phyloP scores from a whole-genome alignment of 257 asterid species.

The Solanum virginianum region DNA sequence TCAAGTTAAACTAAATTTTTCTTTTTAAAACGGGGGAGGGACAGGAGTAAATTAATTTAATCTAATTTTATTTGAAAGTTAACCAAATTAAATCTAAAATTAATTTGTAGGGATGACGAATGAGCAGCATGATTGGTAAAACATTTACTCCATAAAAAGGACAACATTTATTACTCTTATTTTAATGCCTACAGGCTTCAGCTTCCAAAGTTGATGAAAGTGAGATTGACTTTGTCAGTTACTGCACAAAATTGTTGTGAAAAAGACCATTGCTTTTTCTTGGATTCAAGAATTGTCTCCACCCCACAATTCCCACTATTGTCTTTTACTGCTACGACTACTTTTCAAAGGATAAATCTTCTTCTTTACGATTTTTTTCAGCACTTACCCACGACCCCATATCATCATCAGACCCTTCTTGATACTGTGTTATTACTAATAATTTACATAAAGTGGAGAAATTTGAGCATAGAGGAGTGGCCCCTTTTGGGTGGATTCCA shows the following conservation, averaged over 20 bases:
- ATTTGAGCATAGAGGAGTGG: neutral
- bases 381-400: neutral
- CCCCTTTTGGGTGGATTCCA: neutral
- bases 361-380: constrained; percentile 16
- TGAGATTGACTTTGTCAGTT: neutral
- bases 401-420: constrained; percentile 6
- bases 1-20: no score
- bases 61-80: no score
- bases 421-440: neutral
- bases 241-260: neutral
- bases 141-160: neutral
- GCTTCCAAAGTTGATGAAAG: neutral
- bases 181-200: neutral
- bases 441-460: neutral
- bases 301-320: constrained; percentile 3
- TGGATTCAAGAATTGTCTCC: constrained; percentile 10
- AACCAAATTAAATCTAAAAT: no score
- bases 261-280: neutral
- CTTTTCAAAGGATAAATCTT: constrained; percentile 9
- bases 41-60: no score
- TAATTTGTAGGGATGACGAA: neutral
- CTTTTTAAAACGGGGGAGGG: no score
- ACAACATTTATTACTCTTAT: neutral
- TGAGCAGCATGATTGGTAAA: neutral
- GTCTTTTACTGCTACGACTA: neutral